These are phyloP conservation scores for Pyrenophora tritici-repentis DNA, from an alignment of 2,329 filamentous ascomycete species.

Conservation along the genomic window DNA sequence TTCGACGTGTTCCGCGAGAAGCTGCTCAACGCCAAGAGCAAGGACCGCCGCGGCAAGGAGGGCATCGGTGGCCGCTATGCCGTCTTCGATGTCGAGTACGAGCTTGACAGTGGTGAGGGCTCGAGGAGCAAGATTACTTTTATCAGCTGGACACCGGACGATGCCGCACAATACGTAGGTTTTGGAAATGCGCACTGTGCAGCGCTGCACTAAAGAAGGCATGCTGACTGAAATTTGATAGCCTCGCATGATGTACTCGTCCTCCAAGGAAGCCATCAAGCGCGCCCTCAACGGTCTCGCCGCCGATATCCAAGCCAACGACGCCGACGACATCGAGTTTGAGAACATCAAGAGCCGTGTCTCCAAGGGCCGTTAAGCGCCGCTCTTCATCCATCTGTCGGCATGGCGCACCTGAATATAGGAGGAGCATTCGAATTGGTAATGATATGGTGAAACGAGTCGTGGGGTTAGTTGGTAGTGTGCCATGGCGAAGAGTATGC, in stretches of 20 bases:
- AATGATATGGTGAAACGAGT: conserved; percentile 26
- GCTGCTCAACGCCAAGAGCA: conserved; percentile 73
- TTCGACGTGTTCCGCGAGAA: conserved; percentile 77
- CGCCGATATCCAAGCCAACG: conserved; percentile 81
- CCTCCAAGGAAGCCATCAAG: conserved; percentile 86
- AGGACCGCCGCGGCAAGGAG: conserved; percentile 66
- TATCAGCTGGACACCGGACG: conserved; percentile 55
- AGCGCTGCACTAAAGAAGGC: background rate
- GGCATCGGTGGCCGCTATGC: conserved; percentile 75
- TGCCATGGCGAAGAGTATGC: conserved; percentile 10
- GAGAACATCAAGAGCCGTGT: conserved; percentile 65
- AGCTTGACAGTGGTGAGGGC: conserved; percentile 72
- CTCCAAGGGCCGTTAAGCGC: conserved; percentile 56
- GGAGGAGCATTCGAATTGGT: conserved; percentile 20
- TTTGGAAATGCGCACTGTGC: background rate
- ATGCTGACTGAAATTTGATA: conserved; percentile 44
- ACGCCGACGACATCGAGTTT: conserved; percentile 80
- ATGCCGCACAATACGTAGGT: conserved; percentile 76
- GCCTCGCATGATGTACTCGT: conserved; percentile 90
- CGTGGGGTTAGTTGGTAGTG: conserved; percentile 13
- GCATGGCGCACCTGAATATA: conserved; percentile 26
- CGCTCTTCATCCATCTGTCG: conserved; percentile 12
- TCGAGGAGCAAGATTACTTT: conserved; percentile 61
- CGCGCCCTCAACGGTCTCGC: conserved; percentile 76
- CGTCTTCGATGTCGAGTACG: conserved; percentile 84